Percentiles rank a stretch among this genome's conserved stretches.
Evolutionary conservation across 2,329 filamentous ascomycete species (phyloP).

Genomic region (Mariannaea sp.): DNA sequence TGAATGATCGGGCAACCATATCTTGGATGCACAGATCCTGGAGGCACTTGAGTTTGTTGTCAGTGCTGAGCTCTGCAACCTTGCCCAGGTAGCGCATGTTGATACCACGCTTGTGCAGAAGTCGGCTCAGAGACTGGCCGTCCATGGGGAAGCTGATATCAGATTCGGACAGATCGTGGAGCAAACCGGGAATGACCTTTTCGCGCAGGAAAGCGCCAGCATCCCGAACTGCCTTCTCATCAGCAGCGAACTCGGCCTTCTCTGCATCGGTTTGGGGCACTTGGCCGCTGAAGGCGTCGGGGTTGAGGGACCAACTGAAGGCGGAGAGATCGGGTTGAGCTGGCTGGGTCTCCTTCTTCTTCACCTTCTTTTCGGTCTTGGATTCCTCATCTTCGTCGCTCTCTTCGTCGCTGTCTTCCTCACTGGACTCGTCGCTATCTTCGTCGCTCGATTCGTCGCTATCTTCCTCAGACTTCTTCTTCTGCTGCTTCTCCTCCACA

Average conservation of each 20-base stretch:
- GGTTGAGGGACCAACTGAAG: constrained; percentile 89
- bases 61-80: constrained; percentile 72
- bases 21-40: constrained; percentile 81
- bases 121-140: constrained; percentile 83
- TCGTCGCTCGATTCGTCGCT: constrained; percentile 44
- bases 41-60: constrained; percentile 76
- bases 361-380: constrained; percentile 27
- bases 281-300: constrained; percentile 94
- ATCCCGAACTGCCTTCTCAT: constrained; percentile 86
- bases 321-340: constrained; percentile 78
- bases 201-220: constrained; percentile 79
- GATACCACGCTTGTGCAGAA: constrained; percentile 95
- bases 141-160: constrained; percentile 99
- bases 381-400: constrained; percentile 38
- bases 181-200: constrained; percentile 80
- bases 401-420: constrained; percentile 36
- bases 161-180: constrained; percentile 86
- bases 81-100: constrained; percentile 95
- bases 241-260: constrained; percentile 78
- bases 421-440: constrained; percentile 29
- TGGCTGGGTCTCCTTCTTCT: constrained; percentile 43
- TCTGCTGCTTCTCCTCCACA: constrained; percentile 35
- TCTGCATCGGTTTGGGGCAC: constrained; percentile 87
- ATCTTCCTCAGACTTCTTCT: constrained; percentile 38
- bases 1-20: constrained; percentile 94